Conservation (phyloP, 345 rosid genomes). For the Gossypium turneri region DNA sequence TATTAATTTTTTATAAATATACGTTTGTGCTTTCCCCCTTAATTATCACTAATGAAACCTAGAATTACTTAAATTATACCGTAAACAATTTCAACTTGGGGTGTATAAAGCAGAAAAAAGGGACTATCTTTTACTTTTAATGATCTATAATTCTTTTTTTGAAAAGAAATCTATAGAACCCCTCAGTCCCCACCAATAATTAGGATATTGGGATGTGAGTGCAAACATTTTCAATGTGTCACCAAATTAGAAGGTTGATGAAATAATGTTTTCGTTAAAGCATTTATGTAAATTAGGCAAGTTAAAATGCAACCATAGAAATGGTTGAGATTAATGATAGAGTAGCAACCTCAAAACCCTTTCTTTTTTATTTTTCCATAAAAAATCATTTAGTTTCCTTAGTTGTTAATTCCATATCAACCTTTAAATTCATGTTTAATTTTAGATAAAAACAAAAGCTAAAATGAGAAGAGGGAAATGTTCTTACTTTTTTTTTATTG, state of each 20-base stretch:
- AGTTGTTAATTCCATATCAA: background rate
- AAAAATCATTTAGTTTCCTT: background rate
- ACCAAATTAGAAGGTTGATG: background rate
- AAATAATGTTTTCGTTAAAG: background rate
- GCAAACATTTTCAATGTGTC: background rate
- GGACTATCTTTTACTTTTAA: background rate
- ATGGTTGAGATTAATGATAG: background rate
- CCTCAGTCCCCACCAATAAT: background rate
- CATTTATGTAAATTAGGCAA: background rate
- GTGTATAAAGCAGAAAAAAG: background rate
- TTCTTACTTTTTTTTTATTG: background rate
- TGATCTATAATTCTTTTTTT: background rate
- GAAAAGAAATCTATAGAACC: background rate
- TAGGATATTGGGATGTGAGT: background rate
- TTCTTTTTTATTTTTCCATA: background rate
- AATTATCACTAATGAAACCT: background rate
- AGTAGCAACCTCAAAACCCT: background rate
- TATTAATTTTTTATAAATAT: no score
- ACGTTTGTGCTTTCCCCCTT: no score
- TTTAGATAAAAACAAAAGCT: background rate
- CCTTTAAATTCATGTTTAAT: background rate
- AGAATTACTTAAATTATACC: background rate
- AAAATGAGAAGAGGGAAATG: background rate
- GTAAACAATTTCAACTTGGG: background rate
- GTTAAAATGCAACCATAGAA: background rate